Evolutionary conservation across 2,329 filamentous ascomycete species (phyloP), one percentile per base, ranked within the genome.

Genomic region (Botryotinia globosa): DNA sequence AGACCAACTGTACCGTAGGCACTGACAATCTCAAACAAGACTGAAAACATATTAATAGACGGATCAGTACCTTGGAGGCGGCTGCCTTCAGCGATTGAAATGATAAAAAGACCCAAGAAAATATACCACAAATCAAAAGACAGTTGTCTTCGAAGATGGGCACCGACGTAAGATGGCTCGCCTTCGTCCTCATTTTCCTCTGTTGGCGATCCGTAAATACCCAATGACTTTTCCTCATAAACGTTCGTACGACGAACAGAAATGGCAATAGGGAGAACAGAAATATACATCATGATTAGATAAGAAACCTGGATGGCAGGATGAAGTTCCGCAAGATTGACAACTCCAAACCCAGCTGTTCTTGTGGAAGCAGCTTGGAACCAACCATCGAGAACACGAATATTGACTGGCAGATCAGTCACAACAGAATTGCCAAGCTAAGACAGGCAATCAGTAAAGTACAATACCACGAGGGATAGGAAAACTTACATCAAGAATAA

Each of bases 231-330:
- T 80, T 98, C 95, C 82, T 98, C 95, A 84, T 98, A 98, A 3
- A 98, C 95, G 80, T 98, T 98, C 73, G 95, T 98, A 76, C 93
- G 87, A 70, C 95, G 94, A 78, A 98, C 92, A 10, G 93, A 96
- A 78, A 98, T 98, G 80, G 96, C 95, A 77, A 98, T 97, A 8
- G 95, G 95, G 78, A 97, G 97, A 74, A 98, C 93, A 73, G 94
- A 97, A 75, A 98, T 97, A 82, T 98, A 98, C 96, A 98, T 98
- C 96, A 98, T 98, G 82, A 98, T 91, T 82, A 98, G 85, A 83
- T 98, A 98, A 37, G 94, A 93, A 22, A 97, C 94, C 79, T 97
- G 94, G 73, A 98, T 93, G 4, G 92, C 96, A 1, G 96, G 94
- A 77, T 98, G 94, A 2, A 99, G 85, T 0, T 87, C 83, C 2